These are phyloP conservation scores for Tagetes patula DNA, from an alignment of 129 eudicot species.

Conservation along the genomic window DNA sequence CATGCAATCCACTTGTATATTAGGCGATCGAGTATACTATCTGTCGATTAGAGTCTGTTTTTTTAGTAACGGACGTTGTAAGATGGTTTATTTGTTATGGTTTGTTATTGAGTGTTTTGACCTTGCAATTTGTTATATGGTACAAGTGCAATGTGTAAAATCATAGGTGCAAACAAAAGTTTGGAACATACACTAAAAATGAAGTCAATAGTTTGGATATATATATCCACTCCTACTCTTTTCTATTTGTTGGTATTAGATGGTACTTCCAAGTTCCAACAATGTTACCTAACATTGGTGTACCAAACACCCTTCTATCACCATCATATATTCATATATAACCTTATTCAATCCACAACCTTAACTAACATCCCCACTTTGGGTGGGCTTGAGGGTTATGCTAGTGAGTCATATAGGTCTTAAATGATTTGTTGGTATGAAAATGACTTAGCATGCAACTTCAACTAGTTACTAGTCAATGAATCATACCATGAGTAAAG, in stretches of 20 bases:
- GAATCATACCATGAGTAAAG: not conserved
- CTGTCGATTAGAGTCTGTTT: not conserved
- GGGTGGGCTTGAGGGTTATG: not conserved
- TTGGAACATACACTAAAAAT: not conserved
- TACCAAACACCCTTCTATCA: conserved; percentile 34
- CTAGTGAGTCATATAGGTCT: not conserved
- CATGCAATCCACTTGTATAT: conserved; percentile 26
- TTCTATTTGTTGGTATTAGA: conserved; percentile 15
- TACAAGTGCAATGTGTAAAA: conserved; percentile 14
- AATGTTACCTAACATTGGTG: conserved; percentile 35
- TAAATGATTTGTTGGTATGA: not conserved
- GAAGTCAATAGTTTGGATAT: conserved; percentile 32
- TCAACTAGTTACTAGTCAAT: conserved; percentile 15
- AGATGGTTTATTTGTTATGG: conserved; percentile 13
- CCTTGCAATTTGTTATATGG: conserved; percentile 5
- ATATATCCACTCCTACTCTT: conserved; percentile 24
- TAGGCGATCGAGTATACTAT: not conserved
- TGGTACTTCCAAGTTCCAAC: conserved; percentile 5
- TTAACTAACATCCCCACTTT: conserved; percentile 25
- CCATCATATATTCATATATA: conserved; percentile 3
- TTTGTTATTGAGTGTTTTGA: conserved; percentile 32
- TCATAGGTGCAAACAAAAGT: conserved; percentile 1
- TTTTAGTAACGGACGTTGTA: not conserved
- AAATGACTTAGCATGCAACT: conserved; percentile 10
- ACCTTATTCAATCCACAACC: conserved; percentile 12